A percentile compares a stretch with the other conserved stretches of the same genome.
phyloP scores from a whole-genome alignment of 192 early-diverging fungal species.

The Kickxella alabastrina region DNA sequence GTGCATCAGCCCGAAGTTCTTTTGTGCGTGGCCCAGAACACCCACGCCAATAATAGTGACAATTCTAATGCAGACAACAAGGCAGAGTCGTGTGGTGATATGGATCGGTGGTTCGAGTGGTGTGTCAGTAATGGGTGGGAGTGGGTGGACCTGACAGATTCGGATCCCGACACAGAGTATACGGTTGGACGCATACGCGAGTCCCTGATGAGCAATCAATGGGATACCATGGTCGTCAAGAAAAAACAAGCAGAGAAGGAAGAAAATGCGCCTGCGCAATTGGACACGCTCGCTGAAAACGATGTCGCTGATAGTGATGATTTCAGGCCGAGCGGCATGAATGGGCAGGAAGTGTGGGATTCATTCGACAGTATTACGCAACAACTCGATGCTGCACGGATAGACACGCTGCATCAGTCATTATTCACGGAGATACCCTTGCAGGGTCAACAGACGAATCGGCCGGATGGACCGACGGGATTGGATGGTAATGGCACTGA shows the following conservation, averaged over 20 bases:
- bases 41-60: background rate
- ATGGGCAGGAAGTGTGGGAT: constrained; percentile 32
- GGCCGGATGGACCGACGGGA: too few species aligned
- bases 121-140: constrained; percentile 42
- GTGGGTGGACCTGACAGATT: constrained; percentile 47
- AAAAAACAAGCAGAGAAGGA: background rate
- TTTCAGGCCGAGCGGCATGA: background rate
- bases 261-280: background rate
- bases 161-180: constrained; percentile 37
- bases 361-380: constrained; percentile 20
- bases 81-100: background rate
- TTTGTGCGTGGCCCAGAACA: constrained; percentile 22
- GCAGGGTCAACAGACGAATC: background rate
- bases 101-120: constrained; percentile 37
- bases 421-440: constrained; percentile 5
- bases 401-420: constrained; percentile 14
- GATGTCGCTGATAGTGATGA: background rate
- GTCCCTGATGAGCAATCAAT: constrained; percentile 37
- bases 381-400: constrained; percentile 9
- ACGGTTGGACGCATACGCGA: constrained; percentile 32
- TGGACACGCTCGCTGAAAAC: background rate
- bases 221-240: constrained; percentile 31
- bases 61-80: background rate
- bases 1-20: constrained; percentile 20
- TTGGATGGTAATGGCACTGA: too few species aligned